These are phyloP conservation scores for Saccharomycopsis sp. DNA, from an alignment of 805 yeast species.

Conservation along the genomic window DNA sequence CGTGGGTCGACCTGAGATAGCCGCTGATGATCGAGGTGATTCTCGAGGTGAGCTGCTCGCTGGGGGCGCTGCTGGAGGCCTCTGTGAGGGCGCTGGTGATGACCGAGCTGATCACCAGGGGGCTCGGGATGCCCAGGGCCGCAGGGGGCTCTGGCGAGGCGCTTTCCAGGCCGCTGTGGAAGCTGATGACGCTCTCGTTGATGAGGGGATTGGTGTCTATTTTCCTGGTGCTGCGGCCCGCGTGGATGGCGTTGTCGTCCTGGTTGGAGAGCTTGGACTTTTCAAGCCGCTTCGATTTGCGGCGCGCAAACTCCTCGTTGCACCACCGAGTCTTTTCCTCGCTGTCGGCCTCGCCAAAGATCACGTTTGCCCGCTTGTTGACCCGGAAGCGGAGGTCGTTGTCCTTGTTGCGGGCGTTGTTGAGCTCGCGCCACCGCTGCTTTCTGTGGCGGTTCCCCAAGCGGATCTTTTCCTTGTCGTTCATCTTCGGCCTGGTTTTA, in stretches of 20 bases:
- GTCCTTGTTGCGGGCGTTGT: constrained; percentile 76
- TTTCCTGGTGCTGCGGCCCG: not conserved
- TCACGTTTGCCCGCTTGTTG: constrained; percentile 56
- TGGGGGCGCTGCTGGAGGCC: constrained; percentile 26
- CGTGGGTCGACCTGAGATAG: constrained; percentile 18
- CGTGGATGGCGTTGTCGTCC: constrained; percentile 12
- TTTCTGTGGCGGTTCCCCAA: constrained; percentile 70
- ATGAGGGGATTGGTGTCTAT: constrained; percentile 3
- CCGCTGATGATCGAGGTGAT: constrained; percentile 25
- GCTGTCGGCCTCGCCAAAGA: constrained; percentile 58
- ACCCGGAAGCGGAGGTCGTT: constrained; percentile 79
- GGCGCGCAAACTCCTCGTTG: constrained; percentile 58
- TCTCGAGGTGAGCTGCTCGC: constrained; percentile 26
- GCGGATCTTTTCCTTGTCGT: constrained; percentile 49
- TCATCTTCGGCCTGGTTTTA: constrained; percentile 14
- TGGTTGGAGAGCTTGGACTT: constrained; percentile 30
- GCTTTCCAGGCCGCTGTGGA: not conserved
- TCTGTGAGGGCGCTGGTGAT: constrained; percentile 27
- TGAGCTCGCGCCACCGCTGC: constrained; percentile 77
- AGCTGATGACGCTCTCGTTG: constrained; percentile 3
- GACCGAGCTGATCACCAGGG: constrained; percentile 22
- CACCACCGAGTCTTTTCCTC: constrained; percentile 63
- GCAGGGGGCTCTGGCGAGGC: not conserved
- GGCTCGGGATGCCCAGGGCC: constrained; percentile 6
- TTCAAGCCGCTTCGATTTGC: constrained; percentile 54